Percentiles rank a stretch among this genome's conserved stretches.
These are phyloP conservation scores for Endoconidiophora laricicola DNA, from an alignment of 2,329 filamentous ascomycete species.

Conservation along the genomic window DNA sequence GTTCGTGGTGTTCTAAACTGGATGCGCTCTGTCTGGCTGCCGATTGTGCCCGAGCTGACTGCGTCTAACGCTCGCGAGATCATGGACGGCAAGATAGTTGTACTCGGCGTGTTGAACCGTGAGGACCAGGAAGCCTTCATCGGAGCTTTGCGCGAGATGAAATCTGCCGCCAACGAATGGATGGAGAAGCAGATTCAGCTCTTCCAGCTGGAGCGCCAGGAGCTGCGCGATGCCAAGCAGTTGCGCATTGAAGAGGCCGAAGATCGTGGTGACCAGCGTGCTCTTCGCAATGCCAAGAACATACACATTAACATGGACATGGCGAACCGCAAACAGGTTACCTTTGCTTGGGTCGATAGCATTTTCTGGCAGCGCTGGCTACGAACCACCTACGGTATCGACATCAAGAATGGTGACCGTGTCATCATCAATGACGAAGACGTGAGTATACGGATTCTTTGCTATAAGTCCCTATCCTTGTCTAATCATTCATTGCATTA, in stretches of 20 bases:
- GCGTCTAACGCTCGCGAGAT: slow-evolving; percentile 84
- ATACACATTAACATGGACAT: slow-evolving; percentile 85
- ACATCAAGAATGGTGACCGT: slow-evolving; percentile 72
- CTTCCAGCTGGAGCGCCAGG: slow-evolving; percentile 85
- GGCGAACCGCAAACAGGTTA: slow-evolving; percentile 71
- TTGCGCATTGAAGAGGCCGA: slow-evolving; percentile 91
- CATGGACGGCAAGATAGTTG: slow-evolving; percentile 90
- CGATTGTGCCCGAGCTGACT: slow-evolving; percentile 85
- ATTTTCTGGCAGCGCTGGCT: slow-evolving; percentile 98
- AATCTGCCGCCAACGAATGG: slow-evolving; percentile 91
- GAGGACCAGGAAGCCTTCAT: slow-evolving; percentile 65
- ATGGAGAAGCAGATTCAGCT: slow-evolving; percentile 89
- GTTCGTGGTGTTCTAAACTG: slow-evolving; percentile 61
- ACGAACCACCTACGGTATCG: slow-evolving; percentile 82
- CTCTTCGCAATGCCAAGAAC: slow-evolving; percentile 70
- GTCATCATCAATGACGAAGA: slow-evolving; percentile 97
- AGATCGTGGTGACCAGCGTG: slow-evolving; percentile 79
- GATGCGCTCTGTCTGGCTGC: slow-evolving; percentile 95
- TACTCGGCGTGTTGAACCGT: slow-evolving; percentile 72
- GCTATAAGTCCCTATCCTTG: background rate
- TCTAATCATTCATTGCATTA: background rate
- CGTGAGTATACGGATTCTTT: slow-evolving; percentile 40
- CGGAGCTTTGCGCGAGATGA: slow-evolving; percentile 71
- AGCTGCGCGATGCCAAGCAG: slow-evolving; percentile 86
- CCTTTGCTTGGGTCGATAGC: slow-evolving; percentile 94